Evolutionary conservation across 2,329 filamentous ascomycete genomes (phyloP).

Genomic region (Talaromyces sp.): DNA sequence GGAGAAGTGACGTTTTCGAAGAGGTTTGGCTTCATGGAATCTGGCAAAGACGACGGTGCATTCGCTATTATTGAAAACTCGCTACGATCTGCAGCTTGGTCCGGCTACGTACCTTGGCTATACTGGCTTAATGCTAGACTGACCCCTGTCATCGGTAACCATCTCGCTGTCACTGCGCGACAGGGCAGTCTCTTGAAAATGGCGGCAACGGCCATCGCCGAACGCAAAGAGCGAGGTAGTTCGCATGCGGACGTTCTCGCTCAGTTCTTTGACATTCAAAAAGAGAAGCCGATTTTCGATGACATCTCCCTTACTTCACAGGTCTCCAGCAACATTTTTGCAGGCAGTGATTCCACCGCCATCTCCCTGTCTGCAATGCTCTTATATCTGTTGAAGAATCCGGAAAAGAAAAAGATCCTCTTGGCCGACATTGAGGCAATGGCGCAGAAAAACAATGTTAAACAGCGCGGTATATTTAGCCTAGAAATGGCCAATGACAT

Average conservation of each 20-base stretch:
- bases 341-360: conserved; percentile 43
- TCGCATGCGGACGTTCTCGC: conserved; percentile 35
- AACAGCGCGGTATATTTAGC: conserved; percentile 19
- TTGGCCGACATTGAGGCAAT: conserved; percentile 29
- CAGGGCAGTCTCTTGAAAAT: conserved; percentile 28
- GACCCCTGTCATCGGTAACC: conserved; percentile 32
- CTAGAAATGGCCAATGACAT: conserved; percentile 27
- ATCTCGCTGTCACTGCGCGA: conserved; percentile 28
- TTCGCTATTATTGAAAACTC: conserved; percentile 29
- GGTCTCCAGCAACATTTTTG: conserved; percentile 35
- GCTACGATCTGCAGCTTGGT: conserved; percentile 30
- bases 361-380: conserved; percentile 33
- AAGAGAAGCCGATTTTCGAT: conserved; percentile 35
- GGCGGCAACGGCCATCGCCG: conserved; percentile 6
- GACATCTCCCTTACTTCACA: conserved; percentile 33
- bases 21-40: conserved; percentile 34
- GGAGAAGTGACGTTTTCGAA: conserved; percentile 37
- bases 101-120: conserved; percentile 34
- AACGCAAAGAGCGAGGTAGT: conserved; percentile 27
- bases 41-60: conserved; percentile 28
- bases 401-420: conserved; percentile 23
- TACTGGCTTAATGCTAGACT: conserved; percentile 33
- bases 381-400: conserved; percentile 34
- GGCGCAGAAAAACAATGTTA: conserved; percentile 16
- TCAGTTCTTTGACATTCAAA: conserved; percentile 31